Base-by-base conservation (phyloP, 805 yeast genomes). In the Soucietia sequanensis region DNA sequence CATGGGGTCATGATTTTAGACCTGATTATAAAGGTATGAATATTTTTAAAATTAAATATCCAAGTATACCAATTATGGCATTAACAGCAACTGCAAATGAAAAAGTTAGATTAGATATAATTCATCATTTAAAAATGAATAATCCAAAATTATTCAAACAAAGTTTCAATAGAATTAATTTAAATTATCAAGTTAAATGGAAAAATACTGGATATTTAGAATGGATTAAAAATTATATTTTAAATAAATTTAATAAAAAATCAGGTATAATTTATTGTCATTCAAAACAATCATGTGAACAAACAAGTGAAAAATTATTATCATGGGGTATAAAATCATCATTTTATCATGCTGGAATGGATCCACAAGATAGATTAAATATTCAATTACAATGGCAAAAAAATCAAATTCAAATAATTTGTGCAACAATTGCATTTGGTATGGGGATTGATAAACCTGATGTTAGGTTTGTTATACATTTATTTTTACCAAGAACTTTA, bases 391-490 rank as follows among this genome's bases (percentile, higher is more conserved):
- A 62, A 21, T 93, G 99, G 99, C 99, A 93, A 57, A 54, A 62
- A 2, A 82, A 84, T 36, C 56, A 60, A 14, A 62, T 82, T 15
- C 83, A 81, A 52, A 83, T 90, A 1, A 89, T 93, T 10, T 91
- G 97, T 65, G 99, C 99, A 0, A 93, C 99, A 0, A 84, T 93
- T 50, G 99, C 99, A 0, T 93, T 93, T 70, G 99, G 99, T 18
- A 93, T 93, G 99, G 99, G 99, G 31, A 91, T 93, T 37, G 99
- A 93, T 62, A 93, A 93, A 57, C 85, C 96, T 0, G 95, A 93
- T 60, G 99, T 93, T 9, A 68, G 99, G 30, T 90, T 74, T 65
- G 98, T 93, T 3, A 79, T 87, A 27, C 99, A 93, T 62, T 71
- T 83, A 43, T 85, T 93, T 5, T 63, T 93, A 17, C 97, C 99